These are phyloP conservation scores for Oemleria cerasiformis DNA, from an alignment of 306 rosid species.

Conservation along the genomic window DNA sequence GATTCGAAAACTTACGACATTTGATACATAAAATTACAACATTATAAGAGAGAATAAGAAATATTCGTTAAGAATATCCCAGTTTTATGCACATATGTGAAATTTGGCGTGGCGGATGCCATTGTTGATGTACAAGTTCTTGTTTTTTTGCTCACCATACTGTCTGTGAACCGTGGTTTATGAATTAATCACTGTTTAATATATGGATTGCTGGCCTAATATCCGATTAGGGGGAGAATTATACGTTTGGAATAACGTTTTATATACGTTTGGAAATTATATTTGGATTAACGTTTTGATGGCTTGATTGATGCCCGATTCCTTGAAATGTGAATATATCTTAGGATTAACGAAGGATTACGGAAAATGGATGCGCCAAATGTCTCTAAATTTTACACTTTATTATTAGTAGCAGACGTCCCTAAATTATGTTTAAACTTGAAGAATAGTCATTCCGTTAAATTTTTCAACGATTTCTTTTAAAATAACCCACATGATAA, in stretches of 20 bases:
- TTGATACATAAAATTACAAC: not conserved
- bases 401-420: no score
- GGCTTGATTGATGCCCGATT: not conserved
- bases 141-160: not conserved
- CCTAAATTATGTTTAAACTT: no score
- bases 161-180: not conserved
- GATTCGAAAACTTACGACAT: no score
- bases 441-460: no score
- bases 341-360: no score
- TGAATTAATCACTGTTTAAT: not conserved
- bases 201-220: not conserved
- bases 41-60: constrained; percentile 27
- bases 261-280: no score
- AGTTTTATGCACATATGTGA: not conserved
- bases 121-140: not conserved
- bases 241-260: no score
- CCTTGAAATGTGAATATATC: no score
- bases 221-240: not conserved
- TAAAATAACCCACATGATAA: no score
- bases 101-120: not conserved
- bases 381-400: no score
- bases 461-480: no score
- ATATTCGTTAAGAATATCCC: constrained; percentile 57
- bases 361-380: no score
- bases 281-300: not conserved